Conservation (phyloP, 495 filamentous ascomycete genomes). For the Aspergillus avenaceus region DNA sequence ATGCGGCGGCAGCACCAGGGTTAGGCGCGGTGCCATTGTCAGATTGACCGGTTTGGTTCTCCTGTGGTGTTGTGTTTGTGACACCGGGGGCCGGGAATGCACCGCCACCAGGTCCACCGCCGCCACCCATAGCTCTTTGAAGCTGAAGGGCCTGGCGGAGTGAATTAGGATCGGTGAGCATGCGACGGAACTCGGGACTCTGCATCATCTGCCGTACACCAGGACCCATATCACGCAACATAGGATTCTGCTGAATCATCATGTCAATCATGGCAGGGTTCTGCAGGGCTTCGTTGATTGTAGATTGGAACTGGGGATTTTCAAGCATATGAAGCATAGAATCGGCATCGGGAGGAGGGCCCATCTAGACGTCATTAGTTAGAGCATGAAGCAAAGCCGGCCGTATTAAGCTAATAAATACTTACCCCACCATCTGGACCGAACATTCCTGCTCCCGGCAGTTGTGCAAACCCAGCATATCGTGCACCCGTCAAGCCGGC, state of each 20-base stretch:
- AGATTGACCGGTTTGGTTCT: conserved; percentile 38
- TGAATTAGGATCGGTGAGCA: conserved; percentile 91
- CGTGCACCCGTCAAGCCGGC: conserved; percentile 89
- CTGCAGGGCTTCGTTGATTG: conserved; percentile 88
- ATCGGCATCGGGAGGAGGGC: conserved; percentile 75
- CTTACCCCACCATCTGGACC: conserved; percentile 95
- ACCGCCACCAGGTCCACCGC: conserved; percentile 39
- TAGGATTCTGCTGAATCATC: conserved; percentile 85
- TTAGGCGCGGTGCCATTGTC: conserved; percentile 15
- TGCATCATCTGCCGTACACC: conserved; percentile 78
- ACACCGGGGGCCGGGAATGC: conserved; percentile 87
- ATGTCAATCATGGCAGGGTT: conserved; percentile 90
- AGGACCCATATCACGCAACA: conserved; percentile 78
- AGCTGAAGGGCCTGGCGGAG: conserved; percentile 76
- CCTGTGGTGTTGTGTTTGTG: conserved; percentile 63
- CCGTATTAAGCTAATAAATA: conserved; percentile 15
- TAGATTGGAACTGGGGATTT: conserved; percentile 76
- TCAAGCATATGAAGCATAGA: conserved; percentile 78
- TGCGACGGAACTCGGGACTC: conserved; percentile 79
- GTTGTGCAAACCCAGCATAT: conserved; percentile 86
- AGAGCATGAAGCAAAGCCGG: conserved; percentile 11
- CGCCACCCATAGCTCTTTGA: conserved; percentile 65
- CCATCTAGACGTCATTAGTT: conserved; percentile 64
- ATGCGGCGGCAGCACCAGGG: conserved; percentile 16
- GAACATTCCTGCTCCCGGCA: conserved; percentile 86